Evolutionary conservation across 1,139 yeast species (phyloP).

Genomic region (Pichia sp.): DNA sequence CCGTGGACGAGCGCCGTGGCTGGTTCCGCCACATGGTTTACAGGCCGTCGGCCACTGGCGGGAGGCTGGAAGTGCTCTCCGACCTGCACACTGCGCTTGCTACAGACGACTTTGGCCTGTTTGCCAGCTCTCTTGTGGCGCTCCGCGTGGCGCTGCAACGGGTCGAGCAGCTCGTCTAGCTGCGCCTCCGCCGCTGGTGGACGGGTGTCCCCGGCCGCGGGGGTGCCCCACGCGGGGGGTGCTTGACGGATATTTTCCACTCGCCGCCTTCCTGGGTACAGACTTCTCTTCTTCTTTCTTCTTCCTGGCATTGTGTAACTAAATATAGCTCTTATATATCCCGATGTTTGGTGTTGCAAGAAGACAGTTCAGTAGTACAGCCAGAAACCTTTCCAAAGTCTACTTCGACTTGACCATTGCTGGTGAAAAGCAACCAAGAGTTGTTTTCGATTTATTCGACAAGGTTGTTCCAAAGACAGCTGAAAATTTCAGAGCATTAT

Average conservation of each 20-base stretch:
- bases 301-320: no score
- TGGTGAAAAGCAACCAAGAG: constrained; percentile 38
- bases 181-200: background rate
- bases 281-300: no score
- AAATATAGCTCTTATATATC: no score
- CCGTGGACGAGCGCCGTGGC: constrained; percentile 28
- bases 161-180: background rate
- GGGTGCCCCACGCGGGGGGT: no score
- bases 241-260: no score
- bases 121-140: constrained; percentile 16
- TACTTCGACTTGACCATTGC: constrained; percentile 72
- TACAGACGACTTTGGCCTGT: constrained; percentile 26
- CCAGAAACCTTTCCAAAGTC: constrained; percentile 39
- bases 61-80: no score
- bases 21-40: constrained; percentile 39
- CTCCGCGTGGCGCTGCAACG: constrained; percentile 5
- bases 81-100: constrained; percentile 33
- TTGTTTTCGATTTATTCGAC: constrained; percentile 41
- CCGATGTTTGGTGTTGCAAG: constrained; percentile 26
- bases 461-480: constrained; percentile 58
- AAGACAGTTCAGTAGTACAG: constrained; percentile 35
- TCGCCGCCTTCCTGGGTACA: no score
- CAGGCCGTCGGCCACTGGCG: constrained; percentile 34
- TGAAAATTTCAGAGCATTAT: constrained; percentile 56
- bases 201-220: no score